phyloP scores from a whole-genome alignment of 2,329 filamentous ascomycete species.

The Zarea fungicola region DNA sequence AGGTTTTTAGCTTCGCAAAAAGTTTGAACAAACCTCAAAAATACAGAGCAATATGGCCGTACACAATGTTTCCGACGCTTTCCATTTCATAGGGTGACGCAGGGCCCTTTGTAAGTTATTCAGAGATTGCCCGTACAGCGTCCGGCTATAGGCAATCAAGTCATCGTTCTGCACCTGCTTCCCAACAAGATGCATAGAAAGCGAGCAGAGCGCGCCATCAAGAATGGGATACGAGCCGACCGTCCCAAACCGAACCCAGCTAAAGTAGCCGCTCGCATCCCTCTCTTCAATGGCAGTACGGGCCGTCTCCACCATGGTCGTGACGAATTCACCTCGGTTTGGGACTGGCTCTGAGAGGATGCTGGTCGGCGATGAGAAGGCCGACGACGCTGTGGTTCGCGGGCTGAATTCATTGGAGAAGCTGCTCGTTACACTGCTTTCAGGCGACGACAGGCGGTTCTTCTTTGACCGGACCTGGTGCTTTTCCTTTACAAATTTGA shows the following conservation, averaged over 20 bases:
- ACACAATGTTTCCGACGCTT: conserved; percentile 35
- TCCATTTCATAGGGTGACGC: conserved; percentile 33
- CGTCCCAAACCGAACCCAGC: conserved; percentile 22
- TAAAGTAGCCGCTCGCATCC: conserved; percentile 21
- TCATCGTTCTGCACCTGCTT: conserved; percentile 26
- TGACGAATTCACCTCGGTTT: conserved; percentile 27
- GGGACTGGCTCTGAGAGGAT: conserved; percentile 15
- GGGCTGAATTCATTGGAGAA: conserved; percentile 12
- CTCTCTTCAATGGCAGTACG: conserved; percentile 16
- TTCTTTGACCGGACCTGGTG: conserved; percentile 27
- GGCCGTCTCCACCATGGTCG: conserved; percentile 25
- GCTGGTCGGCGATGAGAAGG: conserved; percentile 14
- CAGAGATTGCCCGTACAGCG: conserved; percentile 34
- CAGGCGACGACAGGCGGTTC: not conserved
- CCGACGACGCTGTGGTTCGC: conserved; percentile 22
- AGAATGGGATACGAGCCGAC: conserved; percentile 31
- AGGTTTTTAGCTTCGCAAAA: not conserved
- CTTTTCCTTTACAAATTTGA: conserved; percentile 37
- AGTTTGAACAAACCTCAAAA: conserved; percentile 30
- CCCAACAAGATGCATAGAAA: conserved; percentile 33
- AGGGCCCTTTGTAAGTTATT: conserved; percentile 30
- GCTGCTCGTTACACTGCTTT: conserved; percentile 16
- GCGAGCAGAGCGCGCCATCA: conserved; percentile 33
- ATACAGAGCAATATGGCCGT: conserved; percentile 36
- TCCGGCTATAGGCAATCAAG: conserved; percentile 30